Evolutionary conservation across 2,329 filamentous ascomycete genomes (phyloP).

Genomic region (Delphinella strobiligena): DNA sequence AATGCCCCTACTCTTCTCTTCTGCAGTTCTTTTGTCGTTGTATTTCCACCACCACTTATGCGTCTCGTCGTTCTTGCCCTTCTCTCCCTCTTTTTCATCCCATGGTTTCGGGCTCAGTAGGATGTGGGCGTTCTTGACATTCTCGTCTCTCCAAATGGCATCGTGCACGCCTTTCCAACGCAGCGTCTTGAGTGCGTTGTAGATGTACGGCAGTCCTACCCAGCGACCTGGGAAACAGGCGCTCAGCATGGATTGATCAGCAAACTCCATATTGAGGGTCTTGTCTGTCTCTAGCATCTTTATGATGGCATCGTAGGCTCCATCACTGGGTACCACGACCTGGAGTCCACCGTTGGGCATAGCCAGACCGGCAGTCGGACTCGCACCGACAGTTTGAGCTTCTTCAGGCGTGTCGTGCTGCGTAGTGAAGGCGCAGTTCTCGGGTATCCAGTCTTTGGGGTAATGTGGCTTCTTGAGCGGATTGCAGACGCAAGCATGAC

Average conservation of each 20-base stretch:
- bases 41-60: constrained; percentile 47
- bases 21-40: constrained; percentile 35
- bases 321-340: constrained; percentile 46
- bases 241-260: constrained; percentile 47
- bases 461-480: constrained; percentile 69
- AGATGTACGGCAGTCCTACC: constrained; percentile 48
- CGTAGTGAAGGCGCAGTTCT: constrained; percentile 49
- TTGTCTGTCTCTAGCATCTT: constrained; percentile 31
- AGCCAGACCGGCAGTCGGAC: constrained; percentile 37
- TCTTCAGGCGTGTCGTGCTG: constrained; percentile 40
- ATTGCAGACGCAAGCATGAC: constrained; percentile 79
- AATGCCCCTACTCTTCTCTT: constrained; percentile 37
- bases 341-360: constrained; percentile 51
- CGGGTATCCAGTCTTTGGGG: constrained; percentile 55
- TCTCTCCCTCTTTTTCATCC: constrained; percentile 39
- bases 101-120: constrained; percentile 51
- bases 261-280: constrained; percentile 44
- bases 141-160: constrained; percentile 47
- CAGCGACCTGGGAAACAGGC: constrained; percentile 46
- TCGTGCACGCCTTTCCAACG: constrained; percentile 44
- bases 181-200: constrained; percentile 51
- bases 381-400: constrained; percentile 41
- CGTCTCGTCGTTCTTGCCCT: constrained; percentile 33
- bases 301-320: constrained; percentile 40
- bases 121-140: constrained; percentile 52